phyloP scores from a whole-genome alignment of 1,284 basidiomycete species.

The Malassezia obtusa region DNA sequence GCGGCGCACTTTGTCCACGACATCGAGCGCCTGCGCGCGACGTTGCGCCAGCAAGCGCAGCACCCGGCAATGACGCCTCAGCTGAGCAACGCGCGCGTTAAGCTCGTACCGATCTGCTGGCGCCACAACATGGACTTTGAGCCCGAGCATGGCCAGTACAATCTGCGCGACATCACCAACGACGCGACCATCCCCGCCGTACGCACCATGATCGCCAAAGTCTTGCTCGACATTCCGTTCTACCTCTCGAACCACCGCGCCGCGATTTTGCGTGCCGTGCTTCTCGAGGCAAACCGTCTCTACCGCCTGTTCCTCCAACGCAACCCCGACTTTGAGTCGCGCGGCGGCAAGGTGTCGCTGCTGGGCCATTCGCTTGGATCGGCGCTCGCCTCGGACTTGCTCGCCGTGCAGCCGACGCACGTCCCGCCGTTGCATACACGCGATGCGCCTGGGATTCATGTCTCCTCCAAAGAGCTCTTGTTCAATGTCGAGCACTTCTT shows the following conservation, averaged over 20 bases:
- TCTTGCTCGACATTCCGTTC: conserved; percentile 53
- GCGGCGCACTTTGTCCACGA: conserved; percentile 40
- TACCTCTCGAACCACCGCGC: conserved; percentile 51
- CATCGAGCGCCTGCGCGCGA: conserved; percentile 26
- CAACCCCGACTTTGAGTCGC: conserved; percentile 50
- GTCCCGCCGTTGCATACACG: conserved; percentile 35
- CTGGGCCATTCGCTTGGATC: conserved; percentile 53
- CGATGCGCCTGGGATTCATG: conserved; percentile 7
- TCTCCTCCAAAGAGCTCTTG: conserved; percentile 21
- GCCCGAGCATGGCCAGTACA: conserved; percentile 50
- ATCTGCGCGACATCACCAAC: conserved; percentile 47
- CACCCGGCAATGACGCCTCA: conserved; percentile 22
- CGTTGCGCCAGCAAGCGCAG: conserved; percentile 28
- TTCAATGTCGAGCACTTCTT: conserved; percentile 53
- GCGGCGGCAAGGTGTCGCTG: conserved; percentile 51
- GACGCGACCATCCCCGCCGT: conserved; percentile 32
- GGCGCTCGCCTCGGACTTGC: conserved; percentile 53
- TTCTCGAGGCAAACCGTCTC: conserved; percentile 41
- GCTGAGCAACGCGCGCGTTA: conserved; percentile 48
- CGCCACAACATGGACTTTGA: conserved; percentile 51
- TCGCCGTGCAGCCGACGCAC: conserved; percentile 54
- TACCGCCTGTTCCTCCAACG: conserved; percentile 55
- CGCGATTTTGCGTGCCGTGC: conserved; percentile 53
- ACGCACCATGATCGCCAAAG: conserved; percentile 35
- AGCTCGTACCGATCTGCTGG: conserved; percentile 56